Evolutionary conservation across 495 filamentous ascomycete genomes (phyloP).

Genomic region (Penicillium alfredii): DNA sequence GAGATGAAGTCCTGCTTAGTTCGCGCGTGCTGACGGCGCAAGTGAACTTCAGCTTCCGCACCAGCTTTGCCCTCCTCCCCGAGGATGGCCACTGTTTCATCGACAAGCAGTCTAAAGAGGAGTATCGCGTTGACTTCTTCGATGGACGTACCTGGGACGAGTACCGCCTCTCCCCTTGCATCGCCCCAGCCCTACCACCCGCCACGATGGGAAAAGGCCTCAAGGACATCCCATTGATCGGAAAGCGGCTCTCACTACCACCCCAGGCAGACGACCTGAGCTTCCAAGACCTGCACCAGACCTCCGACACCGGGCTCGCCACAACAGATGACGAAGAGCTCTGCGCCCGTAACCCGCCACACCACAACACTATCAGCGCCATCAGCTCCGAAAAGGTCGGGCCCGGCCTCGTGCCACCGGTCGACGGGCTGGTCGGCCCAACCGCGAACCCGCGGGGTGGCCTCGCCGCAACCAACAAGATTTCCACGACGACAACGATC

Average conservation of each 20-base stretch:
- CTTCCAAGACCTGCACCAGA: slow-evolving; percentile 9
- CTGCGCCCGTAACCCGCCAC: slow-evolving; percentile 2
- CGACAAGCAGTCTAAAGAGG: slow-evolving; percentile 72
- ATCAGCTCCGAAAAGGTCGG: slow-evolving; percentile 9
- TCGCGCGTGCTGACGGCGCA: slow-evolving; percentile 88
- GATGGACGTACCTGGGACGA: slow-evolving; percentile 72
- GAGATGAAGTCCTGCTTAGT: slow-evolving; percentile 84
- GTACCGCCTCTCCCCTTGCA: slow-evolving; percentile 71
- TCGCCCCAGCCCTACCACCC: slow-evolving; percentile 54
- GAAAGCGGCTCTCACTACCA: slow-evolving; percentile 36
- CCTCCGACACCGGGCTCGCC: background rate
- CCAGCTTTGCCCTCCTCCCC: slow-evolving; percentile 77
- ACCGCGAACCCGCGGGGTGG: slow-evolving; percentile 23
- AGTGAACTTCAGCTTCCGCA: slow-evolving; percentile 90
- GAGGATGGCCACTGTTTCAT: slow-evolving; percentile 87
- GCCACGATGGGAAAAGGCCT: slow-evolving; percentile 24
- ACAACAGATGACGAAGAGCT: slow-evolving; percentile 9
- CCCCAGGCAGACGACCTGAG: slow-evolving; percentile 17
- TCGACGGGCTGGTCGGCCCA: slow-evolving; percentile 39
- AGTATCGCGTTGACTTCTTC: slow-evolving; percentile 84
- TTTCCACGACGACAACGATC: slow-evolving; percentile 42
- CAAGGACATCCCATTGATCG: slow-evolving; percentile 39
- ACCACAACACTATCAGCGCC: slow-evolving; percentile 11
- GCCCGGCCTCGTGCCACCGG: slow-evolving; percentile 2
- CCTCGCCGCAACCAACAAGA: slow-evolving; percentile 23